These are phyloP conservation scores for Lepiota brunneoincarnata DNA, from an alignment of 768 basidiomycete species.

Conservation along the genomic window DNA sequence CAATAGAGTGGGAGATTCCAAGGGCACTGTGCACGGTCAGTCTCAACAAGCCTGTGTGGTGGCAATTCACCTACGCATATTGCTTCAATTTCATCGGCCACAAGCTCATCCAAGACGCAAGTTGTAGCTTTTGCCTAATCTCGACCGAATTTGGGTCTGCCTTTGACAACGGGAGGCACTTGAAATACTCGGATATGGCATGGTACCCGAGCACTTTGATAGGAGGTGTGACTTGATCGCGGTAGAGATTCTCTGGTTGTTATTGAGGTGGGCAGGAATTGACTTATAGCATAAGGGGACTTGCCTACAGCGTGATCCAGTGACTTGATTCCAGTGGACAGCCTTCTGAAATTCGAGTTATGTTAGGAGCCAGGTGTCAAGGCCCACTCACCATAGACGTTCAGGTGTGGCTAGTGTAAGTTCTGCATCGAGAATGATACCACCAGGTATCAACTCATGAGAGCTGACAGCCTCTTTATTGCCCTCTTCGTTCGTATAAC, in stretches of 20 bases:
- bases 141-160: slow-evolving; percentile 53
- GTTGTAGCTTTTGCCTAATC: slow-evolving; percentile 64
- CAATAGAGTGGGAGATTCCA: slow-evolving; percentile 76
- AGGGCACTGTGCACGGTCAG: slow-evolving; percentile 40
- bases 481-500: slow-evolving; percentile 69
- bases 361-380: background rate
- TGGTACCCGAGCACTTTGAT: slow-evolving; percentile 63
- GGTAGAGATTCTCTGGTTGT: slow-evolving; percentile 58
- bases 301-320: slow-evolving; percentile 76
- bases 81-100: slow-evolving; percentile 63
- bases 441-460: slow-evolving; percentile 61
- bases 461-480: slow-evolving; percentile 58
- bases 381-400: slow-evolving; percentile 58
- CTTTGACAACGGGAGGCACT: slow-evolving; percentile 65
- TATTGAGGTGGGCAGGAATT: background rate
- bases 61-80: slow-evolving; percentile 40
- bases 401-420: slow-evolving; percentile 72
- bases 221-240: slow-evolving; percentile 51
- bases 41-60: background rate
- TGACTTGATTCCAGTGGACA: slow-evolving; percentile 77
- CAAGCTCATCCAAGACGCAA: slow-evolving; percentile 80
- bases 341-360: slow-evolving; percentile 34
- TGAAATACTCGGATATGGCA: slow-evolving; percentile 71
- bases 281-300: slow-evolving; percentile 17
- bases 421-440: slow-evolving; percentile 76